A percentile compares a stretch with the other conserved stretches of the same genome.
Conservation (phyloP, 352 stramenopile species). For the Globisporangium radiosum region DNA sequence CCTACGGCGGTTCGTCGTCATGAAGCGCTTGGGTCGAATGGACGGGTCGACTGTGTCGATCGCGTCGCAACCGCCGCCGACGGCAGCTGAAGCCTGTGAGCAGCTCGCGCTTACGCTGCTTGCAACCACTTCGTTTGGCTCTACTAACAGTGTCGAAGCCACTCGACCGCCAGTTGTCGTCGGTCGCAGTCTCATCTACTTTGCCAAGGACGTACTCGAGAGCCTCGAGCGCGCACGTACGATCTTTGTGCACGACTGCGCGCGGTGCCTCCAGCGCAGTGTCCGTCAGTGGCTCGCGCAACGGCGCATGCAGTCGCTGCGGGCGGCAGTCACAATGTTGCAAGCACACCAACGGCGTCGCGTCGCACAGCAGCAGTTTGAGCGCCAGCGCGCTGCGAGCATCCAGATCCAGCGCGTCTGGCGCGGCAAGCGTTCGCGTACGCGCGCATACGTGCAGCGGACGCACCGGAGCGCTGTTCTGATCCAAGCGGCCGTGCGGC, state of each 20-base stretch:
- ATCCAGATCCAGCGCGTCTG: slow-evolving; percentile 69
- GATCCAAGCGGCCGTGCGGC: slow-evolving; percentile 54
- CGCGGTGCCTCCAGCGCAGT: slow-evolving; percentile 53
- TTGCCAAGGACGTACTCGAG: slow-evolving; percentile 90
- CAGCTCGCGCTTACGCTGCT: slow-evolving; percentile 48
- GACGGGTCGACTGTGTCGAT: background rate
- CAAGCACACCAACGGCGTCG: slow-evolving; percentile 53
- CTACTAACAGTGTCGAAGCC: slow-evolving; percentile 14
- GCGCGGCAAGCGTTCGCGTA: slow-evolving; percentile 58
- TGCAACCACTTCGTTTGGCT: slow-evolving; percentile 12
- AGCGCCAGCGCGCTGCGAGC: slow-evolving; percentile 30
- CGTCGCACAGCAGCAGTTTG: slow-evolving; percentile 33
- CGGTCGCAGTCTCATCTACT: slow-evolving; percentile 91
- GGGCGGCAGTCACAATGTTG: slow-evolving; percentile 43
- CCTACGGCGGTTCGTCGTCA: slow-evolving; percentile 71
- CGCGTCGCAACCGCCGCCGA: slow-evolving; percentile 18
- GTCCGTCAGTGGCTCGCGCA: slow-evolving; percentile 47
- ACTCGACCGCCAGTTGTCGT: slow-evolving; percentile 62
- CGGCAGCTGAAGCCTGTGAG: slow-evolving; percentile 57
- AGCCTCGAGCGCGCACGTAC: slow-evolving; percentile 77
- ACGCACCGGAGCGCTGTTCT: slow-evolving; percentile 52
- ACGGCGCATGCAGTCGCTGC: slow-evolving; percentile 40
- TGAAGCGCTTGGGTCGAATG: slow-evolving; percentile 24
- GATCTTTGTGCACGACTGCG: slow-evolving; percentile 62
- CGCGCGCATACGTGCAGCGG: slow-evolving; percentile 42